These are phyloP conservation scores for Pleurotus pulmonarius DNA, from an alignment of 768 basidiomycete genomes.

Conservation along the genomic window DNA sequence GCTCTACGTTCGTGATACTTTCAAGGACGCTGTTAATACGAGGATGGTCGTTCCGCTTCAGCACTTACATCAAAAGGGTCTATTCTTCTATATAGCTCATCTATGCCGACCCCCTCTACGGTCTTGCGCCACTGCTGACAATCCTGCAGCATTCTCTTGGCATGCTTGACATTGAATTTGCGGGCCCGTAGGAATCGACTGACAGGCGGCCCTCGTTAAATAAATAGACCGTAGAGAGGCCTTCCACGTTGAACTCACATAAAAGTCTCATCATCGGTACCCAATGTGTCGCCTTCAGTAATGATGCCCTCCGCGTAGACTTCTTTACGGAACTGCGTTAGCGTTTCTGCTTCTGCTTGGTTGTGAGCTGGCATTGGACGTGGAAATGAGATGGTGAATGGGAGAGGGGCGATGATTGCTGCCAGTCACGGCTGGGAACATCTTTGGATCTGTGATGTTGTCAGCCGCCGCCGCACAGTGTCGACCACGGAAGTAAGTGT, in stretches of 20 bases:
- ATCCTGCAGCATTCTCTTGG: conserved; percentile 63
- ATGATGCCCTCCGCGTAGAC: conserved; percentile 51
- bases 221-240: neutral
- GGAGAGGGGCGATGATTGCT: no score
- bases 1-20: conserved; percentile 69
- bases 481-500: no score
- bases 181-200: conserved; percentile 80
- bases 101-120: conserved; percentile 62
- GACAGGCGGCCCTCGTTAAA: neutral
- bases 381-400: neutral
- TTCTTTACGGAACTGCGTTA: conserved; percentile 49
- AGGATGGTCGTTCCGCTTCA: neutral
- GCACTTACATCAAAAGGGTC: conserved; percentile 69
- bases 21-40: neutral
- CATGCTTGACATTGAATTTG: conserved; percentile 52
- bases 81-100: conserved; percentile 54
- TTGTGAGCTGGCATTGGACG: neutral
- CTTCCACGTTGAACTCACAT: conserved; percentile 38
- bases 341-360: conserved; percentile 23
- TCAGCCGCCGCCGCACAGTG: no score
- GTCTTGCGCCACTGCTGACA: conserved; percentile 69
- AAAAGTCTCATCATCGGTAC: conserved; percentile 36
- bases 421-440: no score
- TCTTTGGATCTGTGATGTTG: no score
- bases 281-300: conserved; percentile 50